These are phyloP conservation scores for Rhizodiscina lignyota DNA, from an alignment of 495 filamentous ascomycete species.

Conservation along the genomic window DNA sequence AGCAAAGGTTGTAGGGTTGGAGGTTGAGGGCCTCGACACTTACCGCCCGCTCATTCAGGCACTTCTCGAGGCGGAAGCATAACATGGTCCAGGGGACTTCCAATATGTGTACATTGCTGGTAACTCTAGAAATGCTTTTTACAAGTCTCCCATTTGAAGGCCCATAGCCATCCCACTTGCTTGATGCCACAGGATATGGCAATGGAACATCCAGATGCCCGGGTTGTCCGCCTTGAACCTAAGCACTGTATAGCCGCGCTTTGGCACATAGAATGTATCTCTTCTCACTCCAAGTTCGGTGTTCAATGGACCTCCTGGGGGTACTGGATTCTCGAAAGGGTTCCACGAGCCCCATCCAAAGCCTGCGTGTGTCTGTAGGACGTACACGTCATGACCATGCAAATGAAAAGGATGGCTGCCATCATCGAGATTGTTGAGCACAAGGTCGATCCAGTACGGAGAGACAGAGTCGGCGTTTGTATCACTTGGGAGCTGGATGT, in stretches of 20 bases:
- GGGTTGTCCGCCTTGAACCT: conserved; percentile 12
- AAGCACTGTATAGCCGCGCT: conserved; percentile 12
- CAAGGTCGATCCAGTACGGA: conserved; percentile 35
- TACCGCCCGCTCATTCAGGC: too few species aligned
- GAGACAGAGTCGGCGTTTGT: too few species aligned
- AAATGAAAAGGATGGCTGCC: conserved; percentile 35
- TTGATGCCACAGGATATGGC: conserved; percentile 14
- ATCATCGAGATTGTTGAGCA: conserved; percentile 36
- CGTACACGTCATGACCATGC: conserved; percentile 17
- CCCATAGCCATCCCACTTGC: conserved; percentile 14
- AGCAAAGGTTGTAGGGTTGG: too few species aligned
- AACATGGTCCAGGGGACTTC: too few species aligned
- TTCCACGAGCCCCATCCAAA: too few species aligned
- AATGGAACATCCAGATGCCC: conserved; percentile 16
- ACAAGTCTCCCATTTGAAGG: not conserved
- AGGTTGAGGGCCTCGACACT: too few species aligned
- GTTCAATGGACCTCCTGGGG: conserved; percentile 12
- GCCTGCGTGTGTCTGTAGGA: conserved; percentile 5
- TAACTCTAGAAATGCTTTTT: too few species aligned
- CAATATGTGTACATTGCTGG: too few species aligned
- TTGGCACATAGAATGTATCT: conserved; percentile 14
- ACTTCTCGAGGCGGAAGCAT: too few species aligned
- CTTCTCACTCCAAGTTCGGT: conserved; percentile 10
- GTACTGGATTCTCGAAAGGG: too few species aligned
- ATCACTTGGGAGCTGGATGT: too few species aligned